Percentiles rank a stretch among this genome's conserved stretches.
Evolutionary conservation across 148 eudicot species (phyloP).

Genomic region (Camellia japonica): DNA sequence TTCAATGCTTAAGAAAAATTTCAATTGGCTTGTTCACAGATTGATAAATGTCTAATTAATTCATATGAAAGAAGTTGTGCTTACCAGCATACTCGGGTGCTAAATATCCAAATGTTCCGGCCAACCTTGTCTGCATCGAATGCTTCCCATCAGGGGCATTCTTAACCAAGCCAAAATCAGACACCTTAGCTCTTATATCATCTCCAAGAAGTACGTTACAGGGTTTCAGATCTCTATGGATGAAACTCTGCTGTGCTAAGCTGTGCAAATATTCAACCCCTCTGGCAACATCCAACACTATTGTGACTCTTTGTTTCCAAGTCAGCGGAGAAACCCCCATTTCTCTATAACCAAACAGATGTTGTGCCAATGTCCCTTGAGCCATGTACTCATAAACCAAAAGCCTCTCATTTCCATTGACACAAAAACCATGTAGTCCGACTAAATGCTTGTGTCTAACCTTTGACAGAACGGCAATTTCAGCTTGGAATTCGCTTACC

Average conservation of each 20-base stretch:
- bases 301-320: constrained; percentile 66
- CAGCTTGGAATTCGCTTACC: constrained; percentile 55
- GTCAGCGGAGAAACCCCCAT: constrained; percentile 32
- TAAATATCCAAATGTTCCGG: constrained; percentile 73
- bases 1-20: too few relatives aligned
- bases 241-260: constrained; percentile 67
- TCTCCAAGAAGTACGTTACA: constrained; percentile 64
- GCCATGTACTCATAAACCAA: constrained; percentile 73
- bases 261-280: constrained; percentile 74
- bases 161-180: constrained; percentile 70
- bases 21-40: too few relatives aligned
- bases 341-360: constrained; percentile 34
- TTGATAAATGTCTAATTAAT: too few relatives aligned
- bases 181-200: constrained; percentile 68
- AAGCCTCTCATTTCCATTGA: constrained; percentile 48
- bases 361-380: constrained; percentile 59
- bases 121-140: constrained; percentile 59
- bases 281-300: constrained; percentile 68
- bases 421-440: constrained; percentile 54
- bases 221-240: constrained; percentile 68
- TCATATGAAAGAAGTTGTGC: not conserved
- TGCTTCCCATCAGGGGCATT: constrained; percentile 59
- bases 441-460: constrained; percentile 72
- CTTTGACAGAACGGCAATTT: constrained; percentile 56
- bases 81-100: constrained; percentile 79